Percentiles rank a stretch among this genome's conserved stretches.
These are phyloP conservation scores for Geotrichum australiense DNA, from an alignment of 1,139 yeast species.

Conservation along the genomic window DNA sequence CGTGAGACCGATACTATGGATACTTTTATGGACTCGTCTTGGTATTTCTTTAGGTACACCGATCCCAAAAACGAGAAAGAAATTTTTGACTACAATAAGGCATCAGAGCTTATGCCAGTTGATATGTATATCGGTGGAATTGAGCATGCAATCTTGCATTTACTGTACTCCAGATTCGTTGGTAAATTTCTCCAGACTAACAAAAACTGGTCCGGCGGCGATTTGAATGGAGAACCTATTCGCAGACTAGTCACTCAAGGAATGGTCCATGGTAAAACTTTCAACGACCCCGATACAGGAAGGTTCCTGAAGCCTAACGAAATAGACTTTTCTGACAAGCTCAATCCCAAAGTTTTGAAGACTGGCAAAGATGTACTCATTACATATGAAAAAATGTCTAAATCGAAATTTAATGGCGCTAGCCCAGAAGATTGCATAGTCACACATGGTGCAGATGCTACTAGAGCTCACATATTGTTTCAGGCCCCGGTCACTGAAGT, in stretches of 20 bases:
- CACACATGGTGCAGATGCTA: conserved; percentile 90
- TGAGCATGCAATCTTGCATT: conserved; percentile 91
- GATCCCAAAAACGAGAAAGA: conserved; percentile 55
- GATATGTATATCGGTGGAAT: conserved; percentile 92
- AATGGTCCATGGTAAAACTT: conserved; percentile 94
- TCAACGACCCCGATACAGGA: conserved; percentile 61
- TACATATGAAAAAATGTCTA: conserved; percentile 88
- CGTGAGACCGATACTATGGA: conserved; percentile 98
- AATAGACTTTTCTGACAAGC: conserved; percentile 37
- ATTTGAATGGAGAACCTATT: conserved; percentile 68
- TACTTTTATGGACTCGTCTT: conserved; percentile 94
- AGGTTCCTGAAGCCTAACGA: conserved; percentile 75
- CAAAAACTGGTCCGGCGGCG: conserved; percentile 50
- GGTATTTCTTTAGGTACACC: conserved; percentile 84
- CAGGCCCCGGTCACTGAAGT: conserved; percentile 84
- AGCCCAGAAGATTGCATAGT: conserved; percentile 74
- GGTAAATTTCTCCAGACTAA: conserved; percentile 65
- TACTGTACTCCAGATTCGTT: conserved; percentile 76
- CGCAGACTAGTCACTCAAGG: conserved; percentile 82
- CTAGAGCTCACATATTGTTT: conserved; percentile 88
- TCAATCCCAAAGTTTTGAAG: conserved; percentile 42
- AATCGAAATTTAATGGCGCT: conserved; percentile 89
- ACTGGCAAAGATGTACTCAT: conserved; percentile 49
- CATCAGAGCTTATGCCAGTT: conserved; percentile 62
- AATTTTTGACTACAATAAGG: conserved; percentile 51